Conservation (phyloP, 345 rosid species). For the Eucalyptus fibrosa region DNA sequence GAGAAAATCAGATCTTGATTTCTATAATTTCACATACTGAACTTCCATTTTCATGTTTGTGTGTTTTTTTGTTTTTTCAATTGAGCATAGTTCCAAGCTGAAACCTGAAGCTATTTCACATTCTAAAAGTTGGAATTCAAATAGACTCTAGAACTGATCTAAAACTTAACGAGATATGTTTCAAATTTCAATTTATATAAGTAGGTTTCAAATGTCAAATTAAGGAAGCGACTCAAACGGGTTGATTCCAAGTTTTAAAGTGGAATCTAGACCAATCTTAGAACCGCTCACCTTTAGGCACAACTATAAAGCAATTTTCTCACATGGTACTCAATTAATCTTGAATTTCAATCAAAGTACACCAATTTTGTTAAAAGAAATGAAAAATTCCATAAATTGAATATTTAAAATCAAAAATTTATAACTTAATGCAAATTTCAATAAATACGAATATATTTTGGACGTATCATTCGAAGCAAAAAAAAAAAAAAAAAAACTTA, state of each 20-base stretch:
- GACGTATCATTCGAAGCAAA: accelerated
- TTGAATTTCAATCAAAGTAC: neutral
- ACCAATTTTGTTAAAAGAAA: neutral
- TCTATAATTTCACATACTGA: neutral
- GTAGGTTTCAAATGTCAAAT: no score
- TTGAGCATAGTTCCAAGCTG: no score
- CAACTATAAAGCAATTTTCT: neutral
- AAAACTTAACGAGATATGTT: no score
- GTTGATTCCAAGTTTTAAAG: no score
- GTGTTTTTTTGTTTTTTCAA: neutral
- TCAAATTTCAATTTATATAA: no score
- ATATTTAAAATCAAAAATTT: neutral
- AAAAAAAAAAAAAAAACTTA: neutral
- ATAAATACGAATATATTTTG: no score
- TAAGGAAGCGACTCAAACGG: accelerated
- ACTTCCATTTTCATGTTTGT: neutral
- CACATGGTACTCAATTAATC: neutral
- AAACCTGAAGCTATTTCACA: no score
- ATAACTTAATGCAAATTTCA: neutral
- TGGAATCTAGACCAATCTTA: no score
- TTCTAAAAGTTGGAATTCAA: no score
- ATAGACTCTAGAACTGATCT: accelerated
- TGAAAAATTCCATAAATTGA: neutral
- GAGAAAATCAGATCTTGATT: neutral
- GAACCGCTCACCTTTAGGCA: neutral